Evolutionary conservation across 2,329 filamentous ascomycete species (phyloP).

Genomic region (Trichophyton rubrum): DNA sequence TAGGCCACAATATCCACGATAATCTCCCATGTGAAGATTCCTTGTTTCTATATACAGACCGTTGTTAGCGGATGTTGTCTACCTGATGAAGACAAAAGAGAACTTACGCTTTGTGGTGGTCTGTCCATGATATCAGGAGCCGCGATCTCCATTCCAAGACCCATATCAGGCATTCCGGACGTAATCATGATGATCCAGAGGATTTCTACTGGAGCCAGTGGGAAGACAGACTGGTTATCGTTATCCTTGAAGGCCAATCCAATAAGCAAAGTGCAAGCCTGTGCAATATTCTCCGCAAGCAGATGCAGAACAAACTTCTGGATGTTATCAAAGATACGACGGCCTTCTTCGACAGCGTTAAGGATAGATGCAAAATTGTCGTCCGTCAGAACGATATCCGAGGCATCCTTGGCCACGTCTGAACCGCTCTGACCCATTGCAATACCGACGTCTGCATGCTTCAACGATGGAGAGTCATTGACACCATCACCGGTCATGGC

Average conservation of each 20-base stretch:
- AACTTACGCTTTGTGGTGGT: conserved; percentile 52
- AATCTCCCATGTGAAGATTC: conserved; percentile 67
- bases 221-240: conserved; percentile 64
- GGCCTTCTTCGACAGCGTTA: conserved; percentile 68
- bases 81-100: not conserved
- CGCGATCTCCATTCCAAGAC: conserved; percentile 66
- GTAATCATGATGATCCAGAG: conserved; percentile 94
- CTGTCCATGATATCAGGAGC: conserved; percentile 65
- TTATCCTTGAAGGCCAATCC: conserved; percentile 70
- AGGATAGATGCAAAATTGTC: conserved; percentile 64
- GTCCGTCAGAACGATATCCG: conserved; percentile 28
- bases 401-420: conserved; percentile 70
- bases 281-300: conserved; percentile 68
- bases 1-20: conserved; percentile 70
- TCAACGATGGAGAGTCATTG: conserved; percentile 73
- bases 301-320: conserved; percentile 78
- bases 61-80: not conserved
- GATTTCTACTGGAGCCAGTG: conserved; percentile 72
- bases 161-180: conserved; percentile 76
- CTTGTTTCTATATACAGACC: conserved; percentile 34
- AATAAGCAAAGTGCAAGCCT: conserved; percentile 68
- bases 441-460: conserved; percentile 72
- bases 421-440: conserved; percentile 73
- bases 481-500: conserved; percentile 87
- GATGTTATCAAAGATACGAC: conserved; percentile 79